phyloP scores from a whole-genome alignment of 139 green algal species.

The Chlamydomonas sp. region DNA sequence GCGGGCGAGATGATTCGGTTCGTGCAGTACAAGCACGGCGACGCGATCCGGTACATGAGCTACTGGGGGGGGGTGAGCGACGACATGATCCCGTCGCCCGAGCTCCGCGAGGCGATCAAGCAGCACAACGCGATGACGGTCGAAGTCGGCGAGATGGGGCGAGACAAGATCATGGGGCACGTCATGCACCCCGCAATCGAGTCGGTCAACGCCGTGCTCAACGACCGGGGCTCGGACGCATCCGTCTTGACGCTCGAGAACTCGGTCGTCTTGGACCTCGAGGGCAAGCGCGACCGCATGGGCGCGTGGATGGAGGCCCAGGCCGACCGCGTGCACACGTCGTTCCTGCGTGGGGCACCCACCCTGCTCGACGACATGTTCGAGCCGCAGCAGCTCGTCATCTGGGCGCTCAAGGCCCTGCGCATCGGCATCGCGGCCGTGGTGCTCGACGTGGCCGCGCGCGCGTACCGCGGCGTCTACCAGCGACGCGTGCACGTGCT shows the following conservation, averaged over 20 bases:
- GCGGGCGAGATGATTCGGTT: neutral
- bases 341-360: neutral
- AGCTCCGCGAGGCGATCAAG: neutral
- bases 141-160: neutral
- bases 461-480: neutral
- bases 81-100: neutral
- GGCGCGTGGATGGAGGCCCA: neutral
- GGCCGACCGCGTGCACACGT: neutral
- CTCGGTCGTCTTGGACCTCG: neutral
- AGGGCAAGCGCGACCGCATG: neutral
- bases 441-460: neutral
- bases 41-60: conserved; percentile 8
- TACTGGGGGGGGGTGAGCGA: conserved; percentile 5
- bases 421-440: neutral
- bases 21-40: neutral
- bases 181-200: neutral
- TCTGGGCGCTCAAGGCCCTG: conserved; percentile 6
- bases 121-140: neutral
- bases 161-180: neutral
- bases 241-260: neutral
- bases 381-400: neutral
- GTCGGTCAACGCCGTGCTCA: neutral
- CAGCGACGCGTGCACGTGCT: neutral
- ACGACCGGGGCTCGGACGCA: neutral
- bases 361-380: neutral